phyloP scores from a whole-genome alignment of 2,329 filamentous ascomycete species.

The Grosmannia penicillata region DNA sequence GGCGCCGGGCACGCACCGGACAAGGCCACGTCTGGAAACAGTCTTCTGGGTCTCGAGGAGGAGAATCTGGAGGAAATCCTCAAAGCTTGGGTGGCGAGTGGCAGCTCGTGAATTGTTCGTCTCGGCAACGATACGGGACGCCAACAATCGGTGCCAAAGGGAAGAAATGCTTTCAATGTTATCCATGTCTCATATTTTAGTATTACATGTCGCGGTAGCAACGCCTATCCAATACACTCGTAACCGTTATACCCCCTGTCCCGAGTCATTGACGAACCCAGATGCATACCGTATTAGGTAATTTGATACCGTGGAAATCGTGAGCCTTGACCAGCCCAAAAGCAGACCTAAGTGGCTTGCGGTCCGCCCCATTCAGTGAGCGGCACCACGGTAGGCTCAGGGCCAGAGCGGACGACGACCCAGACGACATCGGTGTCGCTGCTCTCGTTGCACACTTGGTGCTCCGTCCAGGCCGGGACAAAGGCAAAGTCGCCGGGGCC shows the following conservation, averaged over 20 bases:
- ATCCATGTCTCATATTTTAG: too few relatives aligned
- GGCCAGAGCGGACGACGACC: conserved; percentile 49
- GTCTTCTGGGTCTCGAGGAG: conserved; percentile 13
- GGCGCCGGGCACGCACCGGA: conserved; percentile 18
- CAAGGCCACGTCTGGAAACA: conserved; percentile 11
- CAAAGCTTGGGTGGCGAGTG: conserved; percentile 5
- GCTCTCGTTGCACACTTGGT: conserved; percentile 53
- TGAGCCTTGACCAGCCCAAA: too few relatives aligned
- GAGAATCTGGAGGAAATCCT: conserved; percentile 10
- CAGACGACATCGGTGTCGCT: conserved; percentile 42
- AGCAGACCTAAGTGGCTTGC: conserved; percentile 15
- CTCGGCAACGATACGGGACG: too few relatives aligned
- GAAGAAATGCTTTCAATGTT: too few relatives aligned
- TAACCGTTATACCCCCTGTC: too few relatives aligned
- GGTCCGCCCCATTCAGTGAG: conserved; percentile 46
- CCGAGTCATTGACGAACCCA: too few relatives aligned
- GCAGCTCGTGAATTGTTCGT: not conserved
- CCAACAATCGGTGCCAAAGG: not conserved
- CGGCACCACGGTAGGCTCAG: conserved; percentile 45
- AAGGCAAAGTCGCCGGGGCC: conserved; percentile 53
- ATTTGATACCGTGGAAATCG: too few relatives aligned
- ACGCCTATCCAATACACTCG: too few relatives aligned
- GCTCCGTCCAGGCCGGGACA: conserved; percentile 54
- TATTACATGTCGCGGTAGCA: too few relatives aligned
- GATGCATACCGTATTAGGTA: too few relatives aligned